phyloP scores from a whole-genome alignment of 495 filamentous ascomycete genomes.

The Bathelium albidoporum region DNA sequence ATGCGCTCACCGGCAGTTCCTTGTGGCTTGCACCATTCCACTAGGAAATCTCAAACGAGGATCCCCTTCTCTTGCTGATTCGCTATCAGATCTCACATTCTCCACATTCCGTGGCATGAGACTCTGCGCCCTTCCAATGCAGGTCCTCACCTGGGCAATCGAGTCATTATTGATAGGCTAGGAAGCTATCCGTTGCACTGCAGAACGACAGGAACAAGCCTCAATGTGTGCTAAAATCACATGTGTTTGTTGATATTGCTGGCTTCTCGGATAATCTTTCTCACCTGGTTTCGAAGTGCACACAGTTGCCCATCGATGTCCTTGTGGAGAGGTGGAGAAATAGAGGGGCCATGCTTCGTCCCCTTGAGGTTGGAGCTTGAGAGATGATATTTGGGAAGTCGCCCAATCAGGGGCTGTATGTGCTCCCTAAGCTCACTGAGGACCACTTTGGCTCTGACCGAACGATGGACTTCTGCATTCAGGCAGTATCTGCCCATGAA shows the following conservation, averaged over 20 bases:
- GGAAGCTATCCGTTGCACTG: too few relatives aligned
- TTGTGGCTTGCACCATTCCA: too few relatives aligned
- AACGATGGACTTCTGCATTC: slow-evolving; percentile 1
- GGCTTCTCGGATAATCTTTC: slow-evolving; percentile 4
- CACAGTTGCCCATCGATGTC: neutral
- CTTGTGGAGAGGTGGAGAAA: neutral
- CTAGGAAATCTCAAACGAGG: too few relatives aligned
- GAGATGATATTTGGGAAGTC: slow-evolving; percentile 1
- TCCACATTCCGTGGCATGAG: too few relatives aligned
- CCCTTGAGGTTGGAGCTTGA: neutral
- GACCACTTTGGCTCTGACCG: slow-evolving; percentile 6
- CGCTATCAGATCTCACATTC: too few relatives aligned
- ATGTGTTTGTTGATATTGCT: slow-evolving; percentile 5
- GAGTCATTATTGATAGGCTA: too few relatives aligned
- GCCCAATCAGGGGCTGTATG: slow-evolving; percentile 1
- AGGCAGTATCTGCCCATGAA: slow-evolving; percentile 8
- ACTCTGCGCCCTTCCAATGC: too few relatives aligned
- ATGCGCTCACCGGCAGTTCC: too few relatives aligned
- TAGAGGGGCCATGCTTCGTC: neutral
- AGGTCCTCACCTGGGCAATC: too few relatives aligned
- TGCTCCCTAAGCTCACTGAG: slow-evolving; percentile 5
- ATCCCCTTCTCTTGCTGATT: too few relatives aligned
- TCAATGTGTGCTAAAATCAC: slow-evolving; percentile 1
- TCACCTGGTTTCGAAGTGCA: slow-evolving; percentile 4
- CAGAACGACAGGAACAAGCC: too few relatives aligned